Evolutionary conservation across 768 basidiomycete genomes (phyloP), one percentile per base, ranked within the genome.

Genomic region (Mycena chlorophos): DNA sequence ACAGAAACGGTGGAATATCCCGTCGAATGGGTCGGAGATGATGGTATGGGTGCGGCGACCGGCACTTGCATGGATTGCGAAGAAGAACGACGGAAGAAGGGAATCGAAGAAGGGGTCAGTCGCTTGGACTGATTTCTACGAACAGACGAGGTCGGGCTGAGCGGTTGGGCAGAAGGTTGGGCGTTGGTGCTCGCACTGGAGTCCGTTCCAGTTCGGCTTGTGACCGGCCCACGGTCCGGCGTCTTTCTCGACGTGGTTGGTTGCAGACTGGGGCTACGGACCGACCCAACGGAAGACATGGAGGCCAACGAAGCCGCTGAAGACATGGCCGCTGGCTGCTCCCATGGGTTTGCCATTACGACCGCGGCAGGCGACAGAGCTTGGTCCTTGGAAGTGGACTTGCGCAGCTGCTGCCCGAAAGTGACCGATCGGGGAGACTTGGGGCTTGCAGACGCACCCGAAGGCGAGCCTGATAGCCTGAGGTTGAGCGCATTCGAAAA

Each of bases 21-120:
- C 29, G 74, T 71, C 5, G 81, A 74, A 25, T 71, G 65, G 14
- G 76, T 75, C 17, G 83, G 82, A 2, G 84, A 78, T 10, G 83
- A 77, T 13, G 88, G 79, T 4, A 81, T 75, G 8, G 77, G 69
- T 3, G 76, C 75, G 10, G 74, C 71, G 16, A 78, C 70, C 25
- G 78, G 66, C 23, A 86, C 69, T 58, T 91, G 87, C 81, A 91
- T 87, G 14, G 89, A 91, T 66, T 93, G 89, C 5, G 94, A 94
- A 25, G 91, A 90, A 6, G 92, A 93, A 30, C 94, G 87, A 40
- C 91, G 84, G 76, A 96, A 95, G 73, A 96, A 96, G 2, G 94
- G 94, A 56, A 96, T 96, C 14, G 91, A 90, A 25, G 91, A 94
- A 1, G 93, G 93, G 1, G 94, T 94, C 43, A 94, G 82, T 55